Percentiles rank a stretch among this genome's conserved stretches.
These are phyloP conservation scores for Fusarium nelsonii DNA, from an alignment of 2,329 filamentous ascomycete genomes.

Conservation along the genomic window DNA sequence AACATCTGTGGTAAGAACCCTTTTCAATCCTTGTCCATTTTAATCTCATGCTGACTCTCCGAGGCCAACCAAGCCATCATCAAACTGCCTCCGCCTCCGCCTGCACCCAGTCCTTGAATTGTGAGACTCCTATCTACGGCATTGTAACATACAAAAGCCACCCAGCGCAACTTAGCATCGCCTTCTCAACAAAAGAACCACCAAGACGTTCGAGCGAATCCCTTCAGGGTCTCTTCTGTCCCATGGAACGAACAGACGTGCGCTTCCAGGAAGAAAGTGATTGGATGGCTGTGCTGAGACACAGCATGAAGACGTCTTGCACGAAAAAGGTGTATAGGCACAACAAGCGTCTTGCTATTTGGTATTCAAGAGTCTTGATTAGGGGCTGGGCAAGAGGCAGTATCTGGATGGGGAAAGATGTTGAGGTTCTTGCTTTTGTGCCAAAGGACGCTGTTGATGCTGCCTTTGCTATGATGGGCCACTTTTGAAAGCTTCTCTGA, in stretches of 20 bases:
- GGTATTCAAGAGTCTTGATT: conserved; percentile 47
- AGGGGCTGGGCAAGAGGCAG: conserved; percentile 46
- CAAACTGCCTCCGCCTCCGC: conserved; percentile 9
- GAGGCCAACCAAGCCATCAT: conserved; percentile 39
- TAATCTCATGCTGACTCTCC: not conserved
- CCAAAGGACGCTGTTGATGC: conserved; percentile 35
- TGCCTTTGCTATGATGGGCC: conserved; percentile 40
- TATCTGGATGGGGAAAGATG: conserved; percentile 42
- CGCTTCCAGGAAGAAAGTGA: conserved; percentile 38
- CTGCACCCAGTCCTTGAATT: conserved; percentile 36
- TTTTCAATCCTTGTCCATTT: not conserved
- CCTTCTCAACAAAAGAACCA: conserved; percentile 46
- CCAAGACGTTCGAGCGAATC: not conserved
- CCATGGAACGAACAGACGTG: conserved; percentile 47
- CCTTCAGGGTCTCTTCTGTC: conserved; percentile 41
- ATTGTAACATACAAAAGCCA: conserved; percentile 46
- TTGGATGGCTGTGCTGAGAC: conserved; percentile 42
- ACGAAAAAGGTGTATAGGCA: conserved; percentile 47
- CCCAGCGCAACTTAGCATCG: conserved; percentile 47
- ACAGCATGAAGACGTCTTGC: conserved; percentile 41
- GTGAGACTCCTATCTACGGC: conserved; percentile 43
- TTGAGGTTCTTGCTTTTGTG: conserved; percentile 43
- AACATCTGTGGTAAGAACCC: conserved; percentile 47
- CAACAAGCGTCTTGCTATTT: conserved; percentile 52
- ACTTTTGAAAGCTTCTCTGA: fast-evolving